A percentile compares a stretch with the other conserved stretches of the same genome.
Conservation (phyloP, 2,329 filamentous ascomycete species). For the Hawksworthiomyces lignivorus region DNA sequence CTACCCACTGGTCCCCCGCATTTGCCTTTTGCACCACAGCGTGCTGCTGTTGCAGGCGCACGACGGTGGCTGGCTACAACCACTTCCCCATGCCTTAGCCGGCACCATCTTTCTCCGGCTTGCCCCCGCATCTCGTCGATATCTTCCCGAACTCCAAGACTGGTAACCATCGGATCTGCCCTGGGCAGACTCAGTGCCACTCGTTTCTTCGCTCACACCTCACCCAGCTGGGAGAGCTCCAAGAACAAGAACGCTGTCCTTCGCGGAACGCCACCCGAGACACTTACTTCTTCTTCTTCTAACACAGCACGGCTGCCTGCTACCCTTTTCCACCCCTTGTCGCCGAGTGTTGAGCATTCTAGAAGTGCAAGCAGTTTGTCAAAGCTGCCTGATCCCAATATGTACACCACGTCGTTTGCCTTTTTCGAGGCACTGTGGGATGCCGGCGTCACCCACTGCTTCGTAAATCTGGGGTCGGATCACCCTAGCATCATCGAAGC, state of each 20-base stretch:
- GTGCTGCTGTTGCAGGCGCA: not conserved
- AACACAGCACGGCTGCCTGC: no score
- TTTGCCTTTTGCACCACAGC: not conserved
- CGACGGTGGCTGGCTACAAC: conserved; percentile 2
- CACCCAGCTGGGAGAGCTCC: no score
- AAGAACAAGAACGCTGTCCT: no score
- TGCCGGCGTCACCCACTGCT: conserved; percentile 51
- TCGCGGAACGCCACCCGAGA: no score
- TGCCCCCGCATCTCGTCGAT: not conserved
- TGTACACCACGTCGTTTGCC: conserved; percentile 70
- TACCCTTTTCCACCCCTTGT: not conserved
- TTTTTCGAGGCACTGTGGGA: conserved; percentile 80
- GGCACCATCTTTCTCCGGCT: conserved; percentile 1
- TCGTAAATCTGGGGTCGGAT: conserved; percentile 54
- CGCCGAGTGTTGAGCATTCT: not conserved
- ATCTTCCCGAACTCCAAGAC: conserved; percentile 2
- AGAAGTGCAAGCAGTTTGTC: not conserved
- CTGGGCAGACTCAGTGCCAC: no score
- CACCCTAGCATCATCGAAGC: conserved; percentile 67
- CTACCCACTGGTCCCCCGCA: conserved; percentile 1
- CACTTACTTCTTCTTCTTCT: no score
- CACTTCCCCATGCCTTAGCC: not conserved
- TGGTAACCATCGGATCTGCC: no score
- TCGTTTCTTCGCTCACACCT: no score
- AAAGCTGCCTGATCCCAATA: conserved; percentile 19